Conservation (phyloP, 352 stramenopile species). For the Plasmopara viticola region DNA sequence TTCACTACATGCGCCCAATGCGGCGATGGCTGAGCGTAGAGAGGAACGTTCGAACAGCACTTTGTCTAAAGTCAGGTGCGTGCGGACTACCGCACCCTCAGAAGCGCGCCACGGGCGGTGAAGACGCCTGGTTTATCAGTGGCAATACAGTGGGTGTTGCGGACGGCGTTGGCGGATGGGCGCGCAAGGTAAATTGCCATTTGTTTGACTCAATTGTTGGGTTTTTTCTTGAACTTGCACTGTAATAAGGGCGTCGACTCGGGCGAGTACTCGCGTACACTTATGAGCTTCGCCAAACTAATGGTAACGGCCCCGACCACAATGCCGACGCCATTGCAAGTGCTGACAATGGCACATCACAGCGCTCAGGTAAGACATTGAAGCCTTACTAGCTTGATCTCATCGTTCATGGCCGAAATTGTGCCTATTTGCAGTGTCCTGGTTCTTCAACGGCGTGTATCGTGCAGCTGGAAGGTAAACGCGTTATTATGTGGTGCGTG, state of each 20-base stretch:
- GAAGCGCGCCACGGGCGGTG: constrained; percentile 74
- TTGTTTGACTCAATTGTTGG: background rate
- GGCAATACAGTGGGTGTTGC: constrained; percentile 75
- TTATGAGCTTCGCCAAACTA: constrained; percentile 54
- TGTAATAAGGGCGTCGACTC: constrained; percentile 67
- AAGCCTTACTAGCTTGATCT: background rate
- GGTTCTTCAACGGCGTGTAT: constrained; percentile 83
- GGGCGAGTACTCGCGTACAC: constrained; percentile 79
- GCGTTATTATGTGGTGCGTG: background rate
- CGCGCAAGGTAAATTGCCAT: constrained; percentile 49
- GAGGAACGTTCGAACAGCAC: constrained; percentile 16
- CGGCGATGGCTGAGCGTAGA: constrained; percentile 16
- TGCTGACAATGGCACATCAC: constrained; percentile 62
- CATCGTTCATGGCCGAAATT: constrained; percentile 1
- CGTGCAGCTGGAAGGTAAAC: constrained; percentile 65
- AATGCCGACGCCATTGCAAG: constrained; percentile 49
- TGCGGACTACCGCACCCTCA: constrained; percentile 77
- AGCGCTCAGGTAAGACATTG: constrained; percentile 40
- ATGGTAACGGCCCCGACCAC: constrained; percentile 16
- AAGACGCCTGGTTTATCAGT: constrained; percentile 83
- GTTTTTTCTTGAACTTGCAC: background rate
- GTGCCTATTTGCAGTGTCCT: constrained; percentile 34
- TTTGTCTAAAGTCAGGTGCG: constrained; percentile 56
- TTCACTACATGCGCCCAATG: background rate
- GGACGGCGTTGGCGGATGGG: constrained; percentile 84